Evolutionary conservation across 345 rosid species (phyloP), one percentile per base, ranked within the genome.

Genomic region (Aurinia saxatilis): DNA sequence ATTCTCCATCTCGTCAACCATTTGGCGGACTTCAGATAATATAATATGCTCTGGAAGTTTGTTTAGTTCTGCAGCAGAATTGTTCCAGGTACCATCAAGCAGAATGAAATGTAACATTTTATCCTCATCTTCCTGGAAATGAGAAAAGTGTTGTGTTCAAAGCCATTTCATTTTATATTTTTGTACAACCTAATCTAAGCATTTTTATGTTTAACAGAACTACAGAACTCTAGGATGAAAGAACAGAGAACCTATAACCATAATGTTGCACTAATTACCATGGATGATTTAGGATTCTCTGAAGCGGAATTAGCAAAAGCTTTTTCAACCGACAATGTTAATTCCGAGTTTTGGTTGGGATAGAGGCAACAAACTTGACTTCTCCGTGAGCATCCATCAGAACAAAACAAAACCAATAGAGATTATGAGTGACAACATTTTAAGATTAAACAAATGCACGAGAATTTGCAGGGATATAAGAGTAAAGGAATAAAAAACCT

Each of bases 31-130:
- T 79, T 87, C 96, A 29, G 80, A 38, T 45, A 90, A 71, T 56
- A 93, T 74, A 67, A 73, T 57, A 75, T 81, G 88, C 76, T 93
- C 99, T 18, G 97, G 99, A 35, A 84, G 67, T 76, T 82, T 90
- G 77, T 63, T 75, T 70, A 77, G 84, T 56, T 87, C 99, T 95
- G 79, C 66, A 71, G 36, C 10, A 21, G 18, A 87, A 31, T 44
- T 11, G 17, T 82, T 93, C 97, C 99, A 93, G 27, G 99, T 90
- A 29, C 99, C 99, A 65, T 93, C 99, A 69, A 93, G 84, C 77
- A 93, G 67, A 75, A 87, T 64, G 63, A 90, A 84, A 75, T 93
- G 79, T 63, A 85, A 49, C 69, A 80, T 64, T 75, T 55, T 55
- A 48, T 75, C 79, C 74, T 63, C 77, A 46, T 73, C 73, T 27